These are phyloP conservation scores for Fistulifera solaris DNA, from an alignment of 108 stramenopile species.

Conservation along the genomic window DNA sequence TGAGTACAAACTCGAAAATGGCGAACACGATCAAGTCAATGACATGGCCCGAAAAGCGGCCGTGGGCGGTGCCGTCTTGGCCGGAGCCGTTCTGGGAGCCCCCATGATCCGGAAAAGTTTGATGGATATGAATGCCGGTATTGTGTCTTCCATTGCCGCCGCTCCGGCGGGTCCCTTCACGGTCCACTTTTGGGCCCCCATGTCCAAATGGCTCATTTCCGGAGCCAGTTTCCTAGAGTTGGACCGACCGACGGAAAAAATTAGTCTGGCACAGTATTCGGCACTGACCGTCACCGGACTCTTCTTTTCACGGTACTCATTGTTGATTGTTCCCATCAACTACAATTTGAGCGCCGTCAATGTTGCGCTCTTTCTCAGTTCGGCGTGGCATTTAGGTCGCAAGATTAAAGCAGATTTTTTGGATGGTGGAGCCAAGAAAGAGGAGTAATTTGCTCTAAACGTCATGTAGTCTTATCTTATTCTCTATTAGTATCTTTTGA, in stretches of 20 bases:
- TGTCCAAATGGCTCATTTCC: conserved; percentile 82
- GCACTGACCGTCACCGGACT: conserved; percentile 77
- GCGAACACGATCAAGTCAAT: conserved; percentile 56
- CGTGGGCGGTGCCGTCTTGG: conserved; percentile 51
- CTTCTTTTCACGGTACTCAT: conserved; percentile 77
- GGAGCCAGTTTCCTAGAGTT: conserved; percentile 76
- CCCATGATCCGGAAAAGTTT: conserved; percentile 43
- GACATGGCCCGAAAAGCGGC: conserved; percentile 52
- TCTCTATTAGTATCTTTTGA: no score
- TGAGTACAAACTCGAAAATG: conserved; percentile 55
- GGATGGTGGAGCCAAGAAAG: conserved; percentile 4
- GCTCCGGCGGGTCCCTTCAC: conserved; percentile 69
- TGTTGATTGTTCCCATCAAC: conserved; percentile 74
- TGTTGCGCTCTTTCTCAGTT: conserved; percentile 67
- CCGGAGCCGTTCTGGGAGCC: conserved; percentile 42
- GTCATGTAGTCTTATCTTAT: no score
- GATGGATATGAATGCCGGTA: conserved; percentile 42
- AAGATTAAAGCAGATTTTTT: conserved; percentile 80
- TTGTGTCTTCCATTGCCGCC: conserved; percentile 53
- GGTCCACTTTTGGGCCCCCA: conserved; percentile 72
- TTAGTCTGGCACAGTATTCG: conserved; percentile 72
- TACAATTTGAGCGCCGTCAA: conserved; percentile 78
- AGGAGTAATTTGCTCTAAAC: no score
- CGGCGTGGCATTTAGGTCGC: conserved; percentile 77
- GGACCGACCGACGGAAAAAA: conserved; percentile 80